Evolutionary conservation across 176 grass and related monocot genomes (phyloP).

Genomic region (Eleusine indica): DNA sequence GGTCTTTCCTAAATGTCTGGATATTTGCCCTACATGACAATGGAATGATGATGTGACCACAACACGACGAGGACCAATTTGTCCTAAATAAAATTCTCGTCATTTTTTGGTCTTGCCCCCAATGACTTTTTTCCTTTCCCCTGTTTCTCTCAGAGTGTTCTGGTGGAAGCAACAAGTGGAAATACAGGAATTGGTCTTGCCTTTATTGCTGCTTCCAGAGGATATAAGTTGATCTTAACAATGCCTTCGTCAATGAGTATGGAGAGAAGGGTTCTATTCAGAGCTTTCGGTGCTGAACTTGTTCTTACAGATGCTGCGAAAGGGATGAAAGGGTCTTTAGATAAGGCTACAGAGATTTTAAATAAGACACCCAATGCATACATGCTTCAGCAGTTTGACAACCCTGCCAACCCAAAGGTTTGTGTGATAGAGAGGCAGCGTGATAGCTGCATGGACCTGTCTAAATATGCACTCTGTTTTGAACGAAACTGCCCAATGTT

Average conservation of each 20-base stretch:
- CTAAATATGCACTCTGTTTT: conserved; percentile 8
- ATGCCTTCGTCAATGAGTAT: conserved; percentile 98
- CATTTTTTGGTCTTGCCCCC: neutral
- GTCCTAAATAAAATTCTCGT: neutral
- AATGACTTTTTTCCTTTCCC: neutral
- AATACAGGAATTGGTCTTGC: conserved; percentile 97
- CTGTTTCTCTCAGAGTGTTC: conserved; percentile 57
- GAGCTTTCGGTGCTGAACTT: conserved; percentile 91
- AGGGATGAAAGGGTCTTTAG: conserved; percentile 92
- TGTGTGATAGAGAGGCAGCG: neutral
- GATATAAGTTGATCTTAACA: conserved; percentile 88
- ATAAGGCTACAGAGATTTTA: conserved; percentile 89
- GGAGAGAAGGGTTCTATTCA: conserved; percentile 87
- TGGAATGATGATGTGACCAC: neutral
- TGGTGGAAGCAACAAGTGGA: conserved; percentile 95
- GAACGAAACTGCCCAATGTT: neutral
- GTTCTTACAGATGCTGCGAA: conserved; percentile 89
- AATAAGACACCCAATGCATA: conserved; percentile 78
- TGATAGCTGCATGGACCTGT: neutral
- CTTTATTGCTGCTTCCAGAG: conserved; percentile 92
- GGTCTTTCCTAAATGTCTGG: neutral
- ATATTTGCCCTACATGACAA: neutral
- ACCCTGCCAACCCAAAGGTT: conserved; percentile 96
- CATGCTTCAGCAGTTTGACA: conserved; percentile 98
- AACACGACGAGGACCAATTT: neutral